Percentiles rank a stretch among this genome's conserved stretches.
phyloP scores from a whole-genome alignment of 1,284 basidiomycete species.

The Austroboletus rostrupii region DNA sequence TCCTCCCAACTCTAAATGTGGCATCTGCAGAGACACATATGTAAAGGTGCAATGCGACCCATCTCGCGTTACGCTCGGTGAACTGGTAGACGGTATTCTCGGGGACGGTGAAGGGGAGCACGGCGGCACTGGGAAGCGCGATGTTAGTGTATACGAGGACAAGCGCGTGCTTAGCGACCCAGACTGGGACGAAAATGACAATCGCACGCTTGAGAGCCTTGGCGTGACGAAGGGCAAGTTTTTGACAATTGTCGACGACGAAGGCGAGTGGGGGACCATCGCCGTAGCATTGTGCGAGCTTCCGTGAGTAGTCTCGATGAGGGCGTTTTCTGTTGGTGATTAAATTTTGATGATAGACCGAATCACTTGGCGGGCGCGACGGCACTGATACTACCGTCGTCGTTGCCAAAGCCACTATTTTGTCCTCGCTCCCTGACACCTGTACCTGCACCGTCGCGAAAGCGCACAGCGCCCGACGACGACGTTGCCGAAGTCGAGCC shows the following conservation, averaged over 20 bases:
- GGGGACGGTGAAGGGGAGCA: conserved; percentile 42
- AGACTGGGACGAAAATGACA: conserved; percentile 85
- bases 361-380: conserved; percentile 48
- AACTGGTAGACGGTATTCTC: conserved; percentile 67
- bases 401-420: conserved; percentile 53
- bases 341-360: conserved; percentile 34
- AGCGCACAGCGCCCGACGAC: conserved; percentile 56
- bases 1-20: conserved; percentile 71
- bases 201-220: conserved; percentile 68
- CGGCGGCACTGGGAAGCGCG: conserved; percentile 40
- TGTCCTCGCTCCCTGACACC: conserved; percentile 40
- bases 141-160: conserved; percentile 86
- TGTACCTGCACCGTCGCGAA: conserved; percentile 41
- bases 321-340: background rate
- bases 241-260: conserved; percentile 84
- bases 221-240: conserved; percentile 75
- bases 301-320: conserved; percentile 53
- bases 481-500: conserved; percentile 47
- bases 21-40: conserved; percentile 87
- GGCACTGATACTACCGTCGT: conserved; percentile 57
- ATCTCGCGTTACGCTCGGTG: conserved; percentile 60
- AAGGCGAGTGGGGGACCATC: conserved; percentile 72
- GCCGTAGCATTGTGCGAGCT: conserved; percentile 67
- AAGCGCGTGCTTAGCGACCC: conserved; percentile 80
- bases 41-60: conserved; percentile 70